A percentile compares a stretch with the other conserved stretches of the same genome.
These are phyloP conservation scores for Leptographium flavum DNA, from an alignment of 2,329 filamentous ascomycete species.

Conservation along the genomic window DNA sequence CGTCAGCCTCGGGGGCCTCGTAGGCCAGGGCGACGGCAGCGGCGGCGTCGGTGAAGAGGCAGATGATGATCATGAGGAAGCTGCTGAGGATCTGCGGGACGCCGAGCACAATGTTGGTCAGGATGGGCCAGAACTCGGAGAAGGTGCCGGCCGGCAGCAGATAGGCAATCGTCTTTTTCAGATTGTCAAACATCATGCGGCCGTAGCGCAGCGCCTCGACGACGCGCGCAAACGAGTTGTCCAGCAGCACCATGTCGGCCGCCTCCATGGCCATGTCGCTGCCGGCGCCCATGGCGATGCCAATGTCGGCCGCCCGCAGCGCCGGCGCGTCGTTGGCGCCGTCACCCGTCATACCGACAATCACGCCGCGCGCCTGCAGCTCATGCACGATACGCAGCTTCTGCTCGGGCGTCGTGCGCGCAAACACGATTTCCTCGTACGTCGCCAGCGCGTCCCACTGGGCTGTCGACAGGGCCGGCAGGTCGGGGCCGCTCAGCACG, in stretches of 20 bases:
- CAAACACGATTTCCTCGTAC: slow-evolving; percentile 64
- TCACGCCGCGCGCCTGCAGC: slow-evolving; percentile 48
- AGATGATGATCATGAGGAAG: slow-evolving; percentile 59
- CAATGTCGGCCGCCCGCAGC: slow-evolving; percentile 65
- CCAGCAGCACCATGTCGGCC: slow-evolving; percentile 68
- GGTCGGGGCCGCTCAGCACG: slow-evolving; percentile 50
- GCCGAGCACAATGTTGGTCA: slow-evolving; percentile 59
- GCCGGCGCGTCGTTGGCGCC: slow-evolving; percentile 80
- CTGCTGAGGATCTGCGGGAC: slow-evolving; percentile 59
- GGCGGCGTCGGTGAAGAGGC: slow-evolving; percentile 64
- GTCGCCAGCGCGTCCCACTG: slow-evolving; percentile 53
- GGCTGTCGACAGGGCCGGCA: slow-evolving; percentile 47
- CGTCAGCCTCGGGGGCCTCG: slow-evolving; percentile 62
- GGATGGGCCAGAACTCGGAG: slow-evolving; percentile 61
- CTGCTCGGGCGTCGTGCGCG: slow-evolving; percentile 63
- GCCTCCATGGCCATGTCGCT: slow-evolving; percentile 74
- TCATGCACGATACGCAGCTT: slow-evolving; percentile 69
- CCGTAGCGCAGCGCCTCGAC: slow-evolving; percentile 61
- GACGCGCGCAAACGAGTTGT: slow-evolving; percentile 52
- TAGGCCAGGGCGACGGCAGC: slow-evolving; percentile 62
- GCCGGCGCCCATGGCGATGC: slow-evolving; percentile 68
- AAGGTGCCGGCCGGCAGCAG: slow-evolving; percentile 61
- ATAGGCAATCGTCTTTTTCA: slow-evolving; percentile 67
- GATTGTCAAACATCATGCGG: slow-evolving; percentile 63
- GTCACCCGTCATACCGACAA: slow-evolving; percentile 75